phyloP scores from a whole-genome alignment of 148 eudicot species.

The Camellia japonica region DNA sequence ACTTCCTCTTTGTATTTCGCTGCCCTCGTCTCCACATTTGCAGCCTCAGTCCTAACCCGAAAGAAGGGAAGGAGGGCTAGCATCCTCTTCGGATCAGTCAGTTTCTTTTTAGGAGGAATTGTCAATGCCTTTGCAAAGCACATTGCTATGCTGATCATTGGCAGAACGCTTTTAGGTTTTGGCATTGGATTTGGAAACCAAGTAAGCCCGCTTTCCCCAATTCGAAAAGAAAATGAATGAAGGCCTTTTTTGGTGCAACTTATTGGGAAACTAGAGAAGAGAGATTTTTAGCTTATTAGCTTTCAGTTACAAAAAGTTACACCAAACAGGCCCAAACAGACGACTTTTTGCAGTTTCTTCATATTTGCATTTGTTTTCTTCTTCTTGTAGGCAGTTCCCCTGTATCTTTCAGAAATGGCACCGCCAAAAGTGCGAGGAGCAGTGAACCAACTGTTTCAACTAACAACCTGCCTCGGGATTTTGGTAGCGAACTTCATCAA shows the following conservation, averaged over 20 bases:
- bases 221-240: no score
- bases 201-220: constrained; percentile 30
- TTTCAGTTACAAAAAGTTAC: no score
- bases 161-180: constrained; percentile 61
- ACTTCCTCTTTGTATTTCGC: constrained; percentile 93
- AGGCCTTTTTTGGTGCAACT: no score
- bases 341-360: background rate
- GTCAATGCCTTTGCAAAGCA: constrained; percentile 57
- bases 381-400: constrained; percentile 55
- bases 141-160: constrained; percentile 61
- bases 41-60: constrained; percentile 67
- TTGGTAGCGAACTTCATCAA: constrained; percentile 66
- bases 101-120: constrained; percentile 59
- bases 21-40: constrained; percentile 74
- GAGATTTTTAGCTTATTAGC: no score
- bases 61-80: constrained; percentile 67
- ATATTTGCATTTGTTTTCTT: background rate
- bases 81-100: constrained; percentile 55
- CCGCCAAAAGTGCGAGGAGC: constrained; percentile 72
- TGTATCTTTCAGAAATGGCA: constrained; percentile 77
- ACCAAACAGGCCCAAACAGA: no score
- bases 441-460: constrained; percentile 65
- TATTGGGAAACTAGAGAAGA: no score
- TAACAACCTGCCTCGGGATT: constrained; percentile 67
- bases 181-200: constrained; percentile 87